These are phyloP conservation scores for Boechera divaricarpa DNA, from an alignment of 345 rosid genomes.

Conservation along the genomic window DNA sequence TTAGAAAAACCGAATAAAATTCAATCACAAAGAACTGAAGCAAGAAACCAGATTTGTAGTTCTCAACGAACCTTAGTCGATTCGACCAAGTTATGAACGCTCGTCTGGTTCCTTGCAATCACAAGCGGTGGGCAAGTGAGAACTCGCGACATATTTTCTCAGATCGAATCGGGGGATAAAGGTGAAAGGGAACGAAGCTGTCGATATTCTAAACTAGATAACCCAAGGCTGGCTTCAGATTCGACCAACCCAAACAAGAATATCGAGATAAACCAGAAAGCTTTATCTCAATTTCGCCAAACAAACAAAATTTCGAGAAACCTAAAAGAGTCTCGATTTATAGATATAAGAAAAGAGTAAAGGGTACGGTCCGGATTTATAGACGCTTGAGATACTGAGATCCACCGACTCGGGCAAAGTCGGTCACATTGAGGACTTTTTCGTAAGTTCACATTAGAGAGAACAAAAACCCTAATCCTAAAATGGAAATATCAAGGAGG, in stretches of 20 bases:
- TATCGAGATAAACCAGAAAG: background rate
- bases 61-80: slow-evolving; percentile 73
- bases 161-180: slow-evolving; percentile 5
- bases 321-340: background rate
- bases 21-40: background rate
- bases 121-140: slow-evolving; percentile 32
- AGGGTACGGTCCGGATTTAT: slow-evolving; percentile 22
- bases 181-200: background rate
- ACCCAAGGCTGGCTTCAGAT: slow-evolving; percentile 14
- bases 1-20: background rate
- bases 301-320: background rate
- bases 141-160: slow-evolving; percentile 48
- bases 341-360: rapidly evolving
- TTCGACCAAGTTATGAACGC: slow-evolving; percentile 53
- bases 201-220: background rate
- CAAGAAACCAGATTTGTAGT: slow-evolving; percentile 40
- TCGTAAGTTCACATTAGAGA: background rate
- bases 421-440: slow-evolving; percentile 34
- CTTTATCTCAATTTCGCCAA: background rate
- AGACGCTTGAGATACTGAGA: slow-evolving; percentile 23
- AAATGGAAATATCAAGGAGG: background rate
- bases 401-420: slow-evolving; percentile 37
- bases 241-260: background rate
- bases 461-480: slow-evolving; percentile 12
- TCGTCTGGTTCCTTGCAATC: slow-evolving; percentile 46